These are phyloP conservation scores for Ceraceosorus guamensis DNA, from an alignment of 1,284 basidiomycete species.

Conservation along the genomic window DNA sequence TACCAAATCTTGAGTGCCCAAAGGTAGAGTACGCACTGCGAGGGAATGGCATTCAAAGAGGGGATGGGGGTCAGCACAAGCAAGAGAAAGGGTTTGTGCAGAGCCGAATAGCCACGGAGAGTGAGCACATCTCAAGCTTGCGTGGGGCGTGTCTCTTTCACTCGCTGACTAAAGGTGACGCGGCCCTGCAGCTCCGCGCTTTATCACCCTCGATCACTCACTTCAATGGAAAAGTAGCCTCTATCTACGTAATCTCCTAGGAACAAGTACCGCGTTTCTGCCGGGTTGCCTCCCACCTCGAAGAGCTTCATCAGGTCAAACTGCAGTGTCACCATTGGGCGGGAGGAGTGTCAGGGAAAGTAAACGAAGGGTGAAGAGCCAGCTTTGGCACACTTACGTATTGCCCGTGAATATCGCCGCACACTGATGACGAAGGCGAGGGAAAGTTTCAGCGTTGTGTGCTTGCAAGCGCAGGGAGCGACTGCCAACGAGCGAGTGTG, in stretches of 20 bases:
- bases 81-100: not conserved
- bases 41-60: not conserved
- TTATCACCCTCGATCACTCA: slow-evolving; percentile 5
- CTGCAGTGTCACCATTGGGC: slow-evolving; percentile 1
- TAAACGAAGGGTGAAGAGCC: not conserved
- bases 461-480: not conserved
- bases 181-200: not conserved
- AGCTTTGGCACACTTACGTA: slow-evolving; percentile 19
- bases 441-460: too few relatives aligned
- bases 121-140: too few relatives aligned
- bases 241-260: slow-evolving; percentile 48
- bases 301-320: slow-evolving; percentile 49
- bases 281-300: slow-evolving; percentile 47
- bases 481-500: slow-evolving; percentile 1
- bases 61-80: too few relatives aligned
- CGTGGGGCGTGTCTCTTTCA: too few relatives aligned
- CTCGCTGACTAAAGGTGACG: not conserved
- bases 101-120: too few relatives aligned
- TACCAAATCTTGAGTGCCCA: slow-evolving; percentile 49
- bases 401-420: slow-evolving; percentile 48
- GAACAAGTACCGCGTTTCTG: slow-evolving; percentile 47
- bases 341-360: not conserved
- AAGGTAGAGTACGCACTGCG: slow-evolving; percentile 42
- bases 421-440: slow-evolving; percentile 17
- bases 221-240: slow-evolving; percentile 48